Conservation (phyloP, 352 stramenopile species). For the Discostella stelligera region DNA sequence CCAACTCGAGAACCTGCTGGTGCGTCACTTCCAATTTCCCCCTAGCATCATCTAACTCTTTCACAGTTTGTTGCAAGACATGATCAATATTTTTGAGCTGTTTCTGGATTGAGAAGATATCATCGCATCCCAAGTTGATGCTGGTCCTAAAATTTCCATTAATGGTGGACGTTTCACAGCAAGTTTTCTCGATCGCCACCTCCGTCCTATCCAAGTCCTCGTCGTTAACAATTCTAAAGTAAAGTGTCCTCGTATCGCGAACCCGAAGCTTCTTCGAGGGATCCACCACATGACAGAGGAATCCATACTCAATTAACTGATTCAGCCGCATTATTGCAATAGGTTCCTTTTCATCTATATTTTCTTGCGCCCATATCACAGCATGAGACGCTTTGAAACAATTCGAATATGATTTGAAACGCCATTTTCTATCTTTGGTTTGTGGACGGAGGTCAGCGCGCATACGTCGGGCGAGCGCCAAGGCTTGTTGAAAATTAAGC, state of each 20-base stretch:
- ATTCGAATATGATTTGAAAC: slow-evolving; percentile 40
- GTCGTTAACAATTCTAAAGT: slow-evolving; percentile 43
- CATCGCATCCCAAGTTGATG: neutral
- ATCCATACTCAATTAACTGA: slow-evolving; percentile 34
- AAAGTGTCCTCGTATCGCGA: slow-evolving; percentile 33
- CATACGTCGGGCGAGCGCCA: slow-evolving; percentile 20
- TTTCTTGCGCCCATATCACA: slow-evolving; percentile 19
- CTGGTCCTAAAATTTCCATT: slow-evolving; percentile 13
- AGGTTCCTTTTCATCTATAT: slow-evolving; percentile 17
- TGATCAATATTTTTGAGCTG: slow-evolving; percentile 34
- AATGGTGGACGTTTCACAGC: neutral
- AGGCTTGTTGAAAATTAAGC: neutral
- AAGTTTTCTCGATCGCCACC: neutral
- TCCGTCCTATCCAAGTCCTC: slow-evolving; percentile 14
- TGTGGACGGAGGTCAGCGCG: slow-evolving; percentile 13
- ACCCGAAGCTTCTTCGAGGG: slow-evolving; percentile 31
- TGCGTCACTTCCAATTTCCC: slow-evolving; percentile 49
- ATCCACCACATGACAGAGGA: slow-evolving; percentile 42
- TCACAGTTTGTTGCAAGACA: slow-evolving; percentile 34
- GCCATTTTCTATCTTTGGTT: slow-evolving; percentile 43
- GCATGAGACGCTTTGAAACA: slow-evolving; percentile 40
- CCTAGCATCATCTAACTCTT: slow-evolving; percentile 29
- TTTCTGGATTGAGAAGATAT: slow-evolving; percentile 20
- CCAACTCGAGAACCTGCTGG: slow-evolving; percentile 28
- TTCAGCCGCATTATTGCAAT: slow-evolving; percentile 38